Evolutionary conservation across 805 yeast genomes (phyloP), one percentile per base, ranked within the genome.

Genomic region (Kluyveromyces nonfermentans): DNA sequence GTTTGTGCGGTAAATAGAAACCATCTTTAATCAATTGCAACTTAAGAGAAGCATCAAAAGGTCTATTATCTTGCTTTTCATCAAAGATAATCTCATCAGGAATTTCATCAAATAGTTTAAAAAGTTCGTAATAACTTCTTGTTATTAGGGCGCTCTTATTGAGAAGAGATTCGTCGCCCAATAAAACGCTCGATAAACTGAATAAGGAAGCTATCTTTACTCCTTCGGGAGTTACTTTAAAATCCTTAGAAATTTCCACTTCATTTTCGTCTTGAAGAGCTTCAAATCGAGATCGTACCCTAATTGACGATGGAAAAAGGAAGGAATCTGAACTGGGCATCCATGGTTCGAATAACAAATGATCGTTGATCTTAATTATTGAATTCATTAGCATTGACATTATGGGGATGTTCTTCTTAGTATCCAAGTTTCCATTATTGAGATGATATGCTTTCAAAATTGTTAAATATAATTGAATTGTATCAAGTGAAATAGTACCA

Each of bases 61-160:
- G 31, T 38, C 62, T 54, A 4, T 20, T 33, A 7, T 41, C 36
- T 6, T 46, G 37, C 40, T 54, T 50, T 10, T 47, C 45, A 44
- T 50, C 59, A 31, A 52, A 45, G 31, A 46, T 49, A 7, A 54
- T 39, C 21, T 46, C 74, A 65, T 69, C 44, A 54, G 69, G 58
- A 28, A 59, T 44, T 9, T 61, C 62, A 12, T 52, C 72, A 62
- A 54, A 65, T 31, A 54, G 56, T 38, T 68, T 57, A 41, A 68
- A 69, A 31, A 77, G 54, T 48, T 69, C 59, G 35, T 65, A 67
- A 52, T 82, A 77, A 6, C 81, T 79, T 36, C 67, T 56, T 0
- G 80, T 67, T 8, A 78, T 45, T 33, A 66, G 58, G 17, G 56
- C 60, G 3, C 75, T 81, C n/a, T 64, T 46, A 12, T 60, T 60